Evolutionary conservation across 108 stramenopile genomes (phyloP).

Genomic region (Pseudonitzschia multistriata): DNA sequence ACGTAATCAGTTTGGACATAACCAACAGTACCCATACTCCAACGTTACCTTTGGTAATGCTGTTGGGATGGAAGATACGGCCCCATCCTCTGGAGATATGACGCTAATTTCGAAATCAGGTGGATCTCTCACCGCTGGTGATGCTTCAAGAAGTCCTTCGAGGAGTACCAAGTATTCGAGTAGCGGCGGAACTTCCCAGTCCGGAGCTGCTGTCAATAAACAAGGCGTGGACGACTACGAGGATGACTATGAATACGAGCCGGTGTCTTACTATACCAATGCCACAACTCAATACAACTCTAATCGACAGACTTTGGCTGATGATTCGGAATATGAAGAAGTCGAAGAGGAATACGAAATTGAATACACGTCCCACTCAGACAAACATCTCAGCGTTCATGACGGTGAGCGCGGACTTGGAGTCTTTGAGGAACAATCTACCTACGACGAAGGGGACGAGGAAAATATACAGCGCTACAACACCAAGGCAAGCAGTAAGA

Average conservation of each 20-base stretch:
- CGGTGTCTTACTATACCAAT: background rate
- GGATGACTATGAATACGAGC: background rate
- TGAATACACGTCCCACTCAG: background rate
- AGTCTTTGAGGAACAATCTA: background rate
- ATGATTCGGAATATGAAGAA: background rate
- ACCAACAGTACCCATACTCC: background rate
- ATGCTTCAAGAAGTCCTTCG: background rate
- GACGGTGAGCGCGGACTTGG: background rate
- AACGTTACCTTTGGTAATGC: background rate
- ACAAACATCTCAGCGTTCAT: background rate
- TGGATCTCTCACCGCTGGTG: background rate
- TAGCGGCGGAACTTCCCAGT: background rate
- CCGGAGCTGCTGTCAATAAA: background rate
- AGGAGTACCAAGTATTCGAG: background rate
- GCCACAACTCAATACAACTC: background rate
- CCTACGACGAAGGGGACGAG: background rate
- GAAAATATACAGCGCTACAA: background rate
- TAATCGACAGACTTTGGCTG: background rate
- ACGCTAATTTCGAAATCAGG: background rate
- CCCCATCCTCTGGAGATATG: background rate
- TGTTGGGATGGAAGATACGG: background rate
- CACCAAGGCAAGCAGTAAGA: background rate
- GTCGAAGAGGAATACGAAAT: conserved; percentile 1
- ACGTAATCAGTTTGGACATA: background rate
- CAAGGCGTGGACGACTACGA: background rate